Evolutionary conservation across 2,329 filamentous ascomycete species (phyloP).

Genomic region (Kalmusia sp.): DNA sequence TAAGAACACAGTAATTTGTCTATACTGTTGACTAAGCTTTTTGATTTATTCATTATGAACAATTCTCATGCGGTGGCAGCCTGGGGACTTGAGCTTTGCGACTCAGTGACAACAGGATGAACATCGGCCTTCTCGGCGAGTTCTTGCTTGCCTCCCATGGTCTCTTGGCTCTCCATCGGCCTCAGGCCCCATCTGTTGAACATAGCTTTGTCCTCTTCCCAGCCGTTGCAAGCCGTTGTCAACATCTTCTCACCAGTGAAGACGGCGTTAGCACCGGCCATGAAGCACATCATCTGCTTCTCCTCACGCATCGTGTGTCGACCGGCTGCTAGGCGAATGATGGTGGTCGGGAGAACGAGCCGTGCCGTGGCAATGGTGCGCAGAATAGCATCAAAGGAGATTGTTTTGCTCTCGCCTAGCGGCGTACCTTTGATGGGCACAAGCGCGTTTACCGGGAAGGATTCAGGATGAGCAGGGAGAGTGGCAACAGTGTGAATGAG

Average conservation of each 20-base stretch:
- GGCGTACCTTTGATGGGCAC: constrained; percentile 92
- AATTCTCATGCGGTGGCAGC: constrained; percentile 7
- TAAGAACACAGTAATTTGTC: not conserved
- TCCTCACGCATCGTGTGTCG: constrained; percentile 85
- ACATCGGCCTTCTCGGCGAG: constrained; percentile 19
- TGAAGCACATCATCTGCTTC: constrained; percentile 87
- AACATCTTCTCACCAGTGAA: constrained; percentile 97
- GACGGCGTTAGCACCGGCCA: constrained; percentile 91
- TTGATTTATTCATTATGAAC: too few relatives aligned
- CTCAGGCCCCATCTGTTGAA: constrained; percentile 82
- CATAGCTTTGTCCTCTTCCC: constrained; percentile 86
- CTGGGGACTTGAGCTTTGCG: constrained; percentile 13
- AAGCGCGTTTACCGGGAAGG: constrained; percentile 88
- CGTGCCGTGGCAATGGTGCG: constrained; percentile 85
- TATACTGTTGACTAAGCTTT: too few relatives aligned
- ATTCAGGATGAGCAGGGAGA: constrained; percentile 82
- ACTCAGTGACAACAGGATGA: constrained; percentile 18
- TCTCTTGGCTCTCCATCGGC: constrained; percentile 67
- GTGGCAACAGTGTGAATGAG: constrained; percentile 83
- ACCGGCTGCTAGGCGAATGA: constrained; percentile 86
- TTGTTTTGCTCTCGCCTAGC: constrained; percentile 73
- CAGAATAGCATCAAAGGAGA: constrained; percentile 79
- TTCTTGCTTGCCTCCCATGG: constrained; percentile 39
- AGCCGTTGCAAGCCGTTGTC: constrained; percentile 89
- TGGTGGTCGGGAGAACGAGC: constrained; percentile 82